Percentiles rank a stretch among this genome's conserved stretches.
Conservation (phyloP, 306 rosid species). For the Cucurbita moschata region DNA sequence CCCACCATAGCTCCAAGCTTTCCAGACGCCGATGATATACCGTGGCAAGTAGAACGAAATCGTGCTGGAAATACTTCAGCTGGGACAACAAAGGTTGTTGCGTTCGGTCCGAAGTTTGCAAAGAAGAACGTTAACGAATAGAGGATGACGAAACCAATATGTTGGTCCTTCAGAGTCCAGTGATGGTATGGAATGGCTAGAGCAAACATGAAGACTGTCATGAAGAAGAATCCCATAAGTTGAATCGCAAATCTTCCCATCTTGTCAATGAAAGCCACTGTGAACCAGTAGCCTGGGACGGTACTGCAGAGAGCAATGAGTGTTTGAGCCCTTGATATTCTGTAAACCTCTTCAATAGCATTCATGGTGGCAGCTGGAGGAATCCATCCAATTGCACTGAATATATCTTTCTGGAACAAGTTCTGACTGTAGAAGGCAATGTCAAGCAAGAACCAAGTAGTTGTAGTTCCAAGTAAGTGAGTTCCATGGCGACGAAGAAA, state of each 20-base stretch:
- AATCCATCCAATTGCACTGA: conserved; percentile 66
- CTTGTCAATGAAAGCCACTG: conserved; percentile 50
- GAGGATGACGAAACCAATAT: conserved; percentile 40
- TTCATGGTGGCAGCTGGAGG: conserved; percentile 48
- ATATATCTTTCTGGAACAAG: conserved; percentile 64
- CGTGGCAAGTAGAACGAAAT: conserved; percentile 61
- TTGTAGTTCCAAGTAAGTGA: conserved; percentile 56
- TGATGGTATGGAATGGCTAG: conserved; percentile 63
- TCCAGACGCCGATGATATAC: conserved; percentile 57
- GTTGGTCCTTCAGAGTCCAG: conserved; percentile 43
- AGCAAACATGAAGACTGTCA: conserved; percentile 66
- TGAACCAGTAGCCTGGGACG: conserved; percentile 80
- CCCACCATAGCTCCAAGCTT: conserved; percentile 70
- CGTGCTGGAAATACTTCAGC: conserved; percentile 75
- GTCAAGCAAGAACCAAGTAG: conserved; percentile 65
- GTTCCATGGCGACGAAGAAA: conserved; percentile 45
- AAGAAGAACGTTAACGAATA: conserved; percentile 64
- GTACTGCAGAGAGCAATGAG: conserved; percentile 62
- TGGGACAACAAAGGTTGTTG: conserved; percentile 67
- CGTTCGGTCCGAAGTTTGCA: conserved; percentile 65
- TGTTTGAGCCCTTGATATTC: conserved; percentile 54
- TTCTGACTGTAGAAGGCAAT: conserved; percentile 63
- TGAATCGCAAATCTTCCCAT: conserved; percentile 61
- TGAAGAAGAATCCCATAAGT: conserved; percentile 69
- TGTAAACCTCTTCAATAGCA: conserved; percentile 51